These are phyloP conservation scores for Aspergillus novoparasiticus DNA, from an alignment of 2,329 filamentous ascomycete genomes.

Conservation along the genomic window DNA sequence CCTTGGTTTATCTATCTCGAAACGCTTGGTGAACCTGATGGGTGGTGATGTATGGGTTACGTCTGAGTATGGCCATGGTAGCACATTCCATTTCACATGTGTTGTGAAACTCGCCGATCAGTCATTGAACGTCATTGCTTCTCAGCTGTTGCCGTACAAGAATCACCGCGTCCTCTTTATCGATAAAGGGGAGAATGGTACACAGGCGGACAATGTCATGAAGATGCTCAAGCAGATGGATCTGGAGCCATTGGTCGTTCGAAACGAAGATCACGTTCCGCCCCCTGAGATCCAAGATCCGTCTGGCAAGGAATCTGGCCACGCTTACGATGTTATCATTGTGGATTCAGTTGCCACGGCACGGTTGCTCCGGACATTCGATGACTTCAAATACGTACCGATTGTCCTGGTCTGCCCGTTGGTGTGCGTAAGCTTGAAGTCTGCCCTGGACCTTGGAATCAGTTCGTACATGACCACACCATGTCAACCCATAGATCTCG, in stretches of 20 bases:
- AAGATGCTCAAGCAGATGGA: conserved; percentile 77
- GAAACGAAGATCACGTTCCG: conserved; percentile 69
- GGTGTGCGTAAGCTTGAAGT: conserved; percentile 90
- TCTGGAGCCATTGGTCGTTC: conserved; percentile 80
- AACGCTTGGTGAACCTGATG: conserved; percentile 93
- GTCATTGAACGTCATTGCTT: conserved; percentile 73
- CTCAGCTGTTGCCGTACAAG: conserved; percentile 82
- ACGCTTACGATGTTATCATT: conserved; percentile 90
- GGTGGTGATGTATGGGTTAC: conserved; percentile 95
- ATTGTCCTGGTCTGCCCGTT: conserved; percentile 88
- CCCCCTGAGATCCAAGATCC: conserved; percentile 56
- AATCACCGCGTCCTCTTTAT: conserved; percentile 93
- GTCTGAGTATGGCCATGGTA: conserved; percentile 87
- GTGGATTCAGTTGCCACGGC: conserved; percentile 93
- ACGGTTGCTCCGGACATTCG: conserved; percentile 78
- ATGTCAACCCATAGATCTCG: conserved; percentile 88
- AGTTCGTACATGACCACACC: conserved; percentile 99
- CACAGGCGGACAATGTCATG: conserved; percentile 68
- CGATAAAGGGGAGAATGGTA: conserved; percentile 79
- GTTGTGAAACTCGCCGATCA: conserved; percentile 81
- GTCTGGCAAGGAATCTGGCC: conserved; percentile 49
- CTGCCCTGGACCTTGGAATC: conserved; percentile 89
- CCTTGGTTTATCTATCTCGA: conserved; percentile 90
- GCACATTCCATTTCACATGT: conserved; percentile 96
- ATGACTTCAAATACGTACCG: conserved; percentile 97